Evolutionary conservation across 306 rosid genomes (phyloP).

Genomic region (Acacia crassicarpa): DNA sequence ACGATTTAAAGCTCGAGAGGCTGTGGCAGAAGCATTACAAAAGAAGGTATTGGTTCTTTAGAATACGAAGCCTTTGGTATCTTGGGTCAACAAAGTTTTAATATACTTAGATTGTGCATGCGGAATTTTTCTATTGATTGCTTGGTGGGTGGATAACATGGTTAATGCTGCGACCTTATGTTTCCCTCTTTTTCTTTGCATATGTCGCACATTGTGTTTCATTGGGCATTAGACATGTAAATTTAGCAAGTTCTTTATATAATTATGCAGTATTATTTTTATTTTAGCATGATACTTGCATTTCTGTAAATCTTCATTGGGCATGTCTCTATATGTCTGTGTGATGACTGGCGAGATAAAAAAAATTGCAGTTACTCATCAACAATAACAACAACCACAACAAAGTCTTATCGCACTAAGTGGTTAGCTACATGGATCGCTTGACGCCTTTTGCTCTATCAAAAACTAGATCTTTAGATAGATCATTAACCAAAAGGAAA

Average conservation of each 20-base stretch:
- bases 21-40: conserved; percentile 66
- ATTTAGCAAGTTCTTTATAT: neutral
- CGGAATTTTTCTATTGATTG: conserved; percentile 3
- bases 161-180: neutral
- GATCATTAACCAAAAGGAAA: too few relatives aligned
- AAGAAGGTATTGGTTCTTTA: conserved; percentile 65
- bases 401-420: too few relatives aligned
- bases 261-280: conserved; percentile 2
- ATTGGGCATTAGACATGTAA: conserved; percentile 16
- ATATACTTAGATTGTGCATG: conserved; percentile 10
- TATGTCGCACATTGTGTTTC: conserved; percentile 21
- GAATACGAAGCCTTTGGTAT: conserved; percentile 17
- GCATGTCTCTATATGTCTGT: neutral
- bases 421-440: too few relatives aligned
- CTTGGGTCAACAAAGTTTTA: neutral
- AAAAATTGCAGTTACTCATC: neutral
- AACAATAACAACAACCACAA: too few relatives aligned
- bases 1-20: conserved; percentile 81
- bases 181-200: neutral
- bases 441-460: too few relatives aligned
- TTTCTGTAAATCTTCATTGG: conserved; percentile 8
- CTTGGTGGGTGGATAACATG: conserved; percentile 4
- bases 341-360: neutral
- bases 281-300: neutral
- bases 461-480: too few relatives aligned